Evolutionary conservation across 257 asterid genomes (phyloP).

Genomic region (Gentiana macrophylla): DNA sequence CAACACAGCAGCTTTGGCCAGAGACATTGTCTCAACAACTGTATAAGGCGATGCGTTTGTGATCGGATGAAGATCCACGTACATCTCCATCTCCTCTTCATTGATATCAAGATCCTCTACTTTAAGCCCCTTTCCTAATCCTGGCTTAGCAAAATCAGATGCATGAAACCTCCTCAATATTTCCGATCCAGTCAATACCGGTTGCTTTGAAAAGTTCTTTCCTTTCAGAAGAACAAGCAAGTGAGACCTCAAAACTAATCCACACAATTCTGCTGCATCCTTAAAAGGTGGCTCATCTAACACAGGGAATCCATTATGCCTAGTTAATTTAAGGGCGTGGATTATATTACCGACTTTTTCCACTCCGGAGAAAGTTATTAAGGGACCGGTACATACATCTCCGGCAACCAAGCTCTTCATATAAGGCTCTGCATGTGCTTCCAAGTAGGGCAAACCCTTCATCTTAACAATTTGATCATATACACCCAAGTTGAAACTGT

Average conservation of each 20-base stretch:
- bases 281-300: constrained; percentile 80
- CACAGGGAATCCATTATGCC: constrained; percentile 89
- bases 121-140: constrained; percentile 82
- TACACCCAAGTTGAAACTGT: constrained; percentile 71
- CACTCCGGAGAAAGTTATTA: constrained; percentile 60
- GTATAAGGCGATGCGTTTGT: constrained; percentile 88
- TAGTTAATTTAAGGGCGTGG: constrained; percentile 46
- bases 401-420: constrained; percentile 80
- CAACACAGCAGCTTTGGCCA: constrained; percentile 89
- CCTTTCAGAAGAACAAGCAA: constrained; percentile 60
- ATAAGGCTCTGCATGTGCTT: constrained; percentile 90
- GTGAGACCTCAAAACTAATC: constrained; percentile 82
- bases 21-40: constrained; percentile 89
- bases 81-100: constrained; percentile 88
- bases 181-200: constrained; percentile 33
- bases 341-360: constrained; percentile 70
- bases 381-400: constrained; percentile 87
- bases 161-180: constrained; percentile 43
- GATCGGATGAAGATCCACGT: constrained; percentile 83
- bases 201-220: constrained; percentile 49
- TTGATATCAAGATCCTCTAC: constrained; percentile 60
- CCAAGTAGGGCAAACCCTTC: constrained; percentile 95
- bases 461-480: constrained; percentile 87
- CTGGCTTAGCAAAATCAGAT: constrained; percentile 83
- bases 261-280: constrained; percentile 74